A percentile compares a stretch with the other conserved stretches of the same genome.
Conservation (phyloP, 495 filamentous ascomycete genomes). For the Alectoria sarmentosa region DNA sequence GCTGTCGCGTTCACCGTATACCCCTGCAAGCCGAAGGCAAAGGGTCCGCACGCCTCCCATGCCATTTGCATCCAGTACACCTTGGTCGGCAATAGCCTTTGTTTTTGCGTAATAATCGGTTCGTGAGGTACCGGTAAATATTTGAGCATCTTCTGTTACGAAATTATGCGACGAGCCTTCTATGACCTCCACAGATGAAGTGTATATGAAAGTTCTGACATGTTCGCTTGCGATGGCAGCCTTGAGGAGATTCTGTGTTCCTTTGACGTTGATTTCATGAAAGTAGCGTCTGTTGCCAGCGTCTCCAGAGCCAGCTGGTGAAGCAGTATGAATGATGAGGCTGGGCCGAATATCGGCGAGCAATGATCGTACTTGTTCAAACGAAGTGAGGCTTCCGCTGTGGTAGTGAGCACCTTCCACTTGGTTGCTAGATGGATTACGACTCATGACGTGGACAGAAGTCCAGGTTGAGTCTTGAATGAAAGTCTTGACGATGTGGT, state of each 20-base stretch:
- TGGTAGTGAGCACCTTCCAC: neutral
- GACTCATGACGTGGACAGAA: slow-evolving; percentile 22
- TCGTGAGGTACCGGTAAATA: neutral
- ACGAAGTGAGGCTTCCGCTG: neutral
- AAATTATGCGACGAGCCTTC: neutral
- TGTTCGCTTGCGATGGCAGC: neutral
- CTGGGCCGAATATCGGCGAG: slow-evolving; percentile 1
- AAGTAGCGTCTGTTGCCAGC: neutral
- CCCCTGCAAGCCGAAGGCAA: neutral
- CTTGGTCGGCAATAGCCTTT: slow-evolving; percentile 77
- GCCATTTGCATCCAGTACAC: slow-evolving; percentile 79
- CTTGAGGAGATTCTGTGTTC: neutral
- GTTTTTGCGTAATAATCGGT: slow-evolving; percentile 82
- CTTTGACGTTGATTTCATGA: neutral
- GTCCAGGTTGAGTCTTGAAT: slow-evolving; percentile 27
- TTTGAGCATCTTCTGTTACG: neutral
- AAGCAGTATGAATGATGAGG: neutral
- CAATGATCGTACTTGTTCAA: neutral
- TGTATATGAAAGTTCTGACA: neutral
- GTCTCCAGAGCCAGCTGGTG: neutral
- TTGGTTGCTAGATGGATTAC: neutral
- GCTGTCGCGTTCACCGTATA: slow-evolving; percentile 5
- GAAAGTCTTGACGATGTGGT: slow-evolving; percentile 43
- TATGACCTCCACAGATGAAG: neutral
- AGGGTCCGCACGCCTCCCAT: slow-evolving; percentile 34